Base-by-base conservation (phyloP, 805 yeast species). In the Schwanniomyces polymorphus region DNA sequence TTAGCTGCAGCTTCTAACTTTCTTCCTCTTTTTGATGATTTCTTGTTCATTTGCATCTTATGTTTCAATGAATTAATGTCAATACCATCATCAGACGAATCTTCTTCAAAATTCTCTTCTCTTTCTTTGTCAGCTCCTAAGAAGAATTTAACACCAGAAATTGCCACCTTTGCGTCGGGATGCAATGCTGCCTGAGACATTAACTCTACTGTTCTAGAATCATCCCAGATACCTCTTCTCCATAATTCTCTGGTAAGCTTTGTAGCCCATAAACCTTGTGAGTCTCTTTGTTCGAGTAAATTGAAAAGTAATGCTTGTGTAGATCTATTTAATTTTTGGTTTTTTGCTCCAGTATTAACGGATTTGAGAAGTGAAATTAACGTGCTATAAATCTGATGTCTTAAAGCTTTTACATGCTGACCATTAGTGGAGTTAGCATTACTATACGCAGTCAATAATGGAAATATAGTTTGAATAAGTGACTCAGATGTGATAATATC, bases 191-290 rank as follows among this genome's bases (percentile, higher is more conserved):
- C 97, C 58, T 90, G 94, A 1, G 96, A 86, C 98, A 94, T 91
- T 60, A 94, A 83, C 67, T 94, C 99, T n/a, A 94, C 96, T 0
- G 98, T 86, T 59, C 97, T 78, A 0, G 96, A 81, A 65, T 94
- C 99, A 65, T 91, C 97, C 99, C 99, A 94, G 48, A 94, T 88
- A 61, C 96, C 96, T 63, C 98, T 80, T 73, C 97, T 81, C 99
- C 99, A 94, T 43, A 94, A 74, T 66, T 94, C 98, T 63, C 98
- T 81, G 5, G 97, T 91, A 47, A 94, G 72, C 60, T 90, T 91
- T 2, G 97, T 88, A 7, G 98, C 97, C 97, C 98, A 94, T 21
- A 94, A 71, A 31, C 97, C 97, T 58, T 86, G 88, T 38, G 75
- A 60, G 35, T 89, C 79, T 49, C 87, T 82, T 64, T 88, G 84